Percentiles rank a stretch among this genome's conserved stretches.
phyloP scores from a whole-genome alignment of 2,329 filamentous ascomycete species.

The Penicillium paneum region DNA sequence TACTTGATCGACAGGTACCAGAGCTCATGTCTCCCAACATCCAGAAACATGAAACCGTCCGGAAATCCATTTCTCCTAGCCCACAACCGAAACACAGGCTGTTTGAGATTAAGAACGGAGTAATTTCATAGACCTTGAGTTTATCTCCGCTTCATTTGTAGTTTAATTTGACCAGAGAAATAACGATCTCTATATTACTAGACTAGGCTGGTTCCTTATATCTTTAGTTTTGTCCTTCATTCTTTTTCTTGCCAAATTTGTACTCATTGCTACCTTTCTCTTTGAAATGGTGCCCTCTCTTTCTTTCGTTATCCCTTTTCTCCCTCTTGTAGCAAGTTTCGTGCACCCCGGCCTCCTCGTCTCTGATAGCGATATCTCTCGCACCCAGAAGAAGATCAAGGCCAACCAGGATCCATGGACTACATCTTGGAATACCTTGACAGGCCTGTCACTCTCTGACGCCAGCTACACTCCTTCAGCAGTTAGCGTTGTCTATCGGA shows the following conservation, averaged over 20 bases:
- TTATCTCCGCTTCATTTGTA: neutral
- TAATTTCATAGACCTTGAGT: neutral
- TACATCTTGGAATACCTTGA: constrained; percentile 5
- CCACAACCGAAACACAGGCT: neutral
- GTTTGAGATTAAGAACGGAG: neutral
- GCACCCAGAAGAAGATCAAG: neutral
- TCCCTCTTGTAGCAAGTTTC: constrained; percentile 1
- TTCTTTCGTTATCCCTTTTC: neutral
- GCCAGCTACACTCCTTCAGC: constrained; percentile 1
- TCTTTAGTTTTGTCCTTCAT: neutral
- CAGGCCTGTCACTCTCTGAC: neutral
- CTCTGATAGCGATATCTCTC: constrained; percentile 3
- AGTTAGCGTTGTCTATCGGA: constrained; percentile 1
- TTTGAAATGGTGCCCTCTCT: neutral
- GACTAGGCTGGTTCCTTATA: neutral
- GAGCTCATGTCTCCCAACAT: no score
- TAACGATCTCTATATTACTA: neutral
- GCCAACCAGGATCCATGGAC: constrained; percentile 5
- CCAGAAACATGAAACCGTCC: no score
- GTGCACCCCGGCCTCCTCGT: constrained; percentile 9
- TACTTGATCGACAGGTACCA: no score
- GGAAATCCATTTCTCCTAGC: no score
- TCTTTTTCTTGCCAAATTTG: neutral
- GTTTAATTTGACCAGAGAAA: neutral
- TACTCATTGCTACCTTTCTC: neutral